Evolutionary conservation across 345 rosid genomes (phyloP).

Genomic region (Angophora floribunda): DNA sequence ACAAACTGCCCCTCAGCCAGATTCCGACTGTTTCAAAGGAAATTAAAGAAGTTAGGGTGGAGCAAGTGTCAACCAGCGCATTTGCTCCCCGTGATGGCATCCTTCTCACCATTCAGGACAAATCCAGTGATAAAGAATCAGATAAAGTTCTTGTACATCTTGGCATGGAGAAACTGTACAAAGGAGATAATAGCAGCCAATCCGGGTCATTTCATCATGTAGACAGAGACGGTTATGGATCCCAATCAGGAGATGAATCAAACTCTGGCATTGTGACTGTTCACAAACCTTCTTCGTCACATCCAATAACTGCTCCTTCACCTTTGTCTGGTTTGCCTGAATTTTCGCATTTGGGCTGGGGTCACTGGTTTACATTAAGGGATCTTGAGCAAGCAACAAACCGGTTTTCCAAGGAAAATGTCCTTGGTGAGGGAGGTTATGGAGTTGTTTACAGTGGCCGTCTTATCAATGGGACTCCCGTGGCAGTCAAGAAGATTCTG

Average conservation of each 20-base stretch:
- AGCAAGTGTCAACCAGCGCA: constrained; percentile 52
- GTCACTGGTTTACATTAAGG: constrained; percentile 82
- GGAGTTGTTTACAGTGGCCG: constrained; percentile 68
- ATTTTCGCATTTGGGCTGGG: constrained; percentile 81
- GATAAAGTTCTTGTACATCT: constrained; percentile 78
- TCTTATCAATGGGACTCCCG: constrained; percentile 62
- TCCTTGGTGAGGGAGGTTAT: constrained; percentile 80
- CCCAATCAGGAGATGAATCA: constrained; percentile 75
- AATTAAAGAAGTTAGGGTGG: constrained; percentile 87
- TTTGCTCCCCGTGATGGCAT: constrained; percentile 65
- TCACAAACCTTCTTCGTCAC: constrained; percentile 58
- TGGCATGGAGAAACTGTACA: constrained; percentile 56
- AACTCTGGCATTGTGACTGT: constrained; percentile 29
- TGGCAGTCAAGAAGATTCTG: constrained; percentile 69
- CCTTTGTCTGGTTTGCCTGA: constrained; percentile 65
- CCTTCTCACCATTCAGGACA: constrained; percentile 66
- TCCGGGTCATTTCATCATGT: constrained; percentile 49
- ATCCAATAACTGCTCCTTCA: constrained; percentile 63
- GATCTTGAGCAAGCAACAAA: constrained; percentile 77
- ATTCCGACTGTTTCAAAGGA: constrained; percentile 83
- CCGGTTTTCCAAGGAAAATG: constrained; percentile 60
- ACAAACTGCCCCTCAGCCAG: constrained; percentile 47
- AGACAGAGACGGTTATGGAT: constrained; percentile 51
- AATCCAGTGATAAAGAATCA: constrained; percentile 55
- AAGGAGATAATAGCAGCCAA: constrained; percentile 43